Base-by-base conservation (phyloP, 768 basidiomycete genomes). In the Lenzites betulinus region DNA sequence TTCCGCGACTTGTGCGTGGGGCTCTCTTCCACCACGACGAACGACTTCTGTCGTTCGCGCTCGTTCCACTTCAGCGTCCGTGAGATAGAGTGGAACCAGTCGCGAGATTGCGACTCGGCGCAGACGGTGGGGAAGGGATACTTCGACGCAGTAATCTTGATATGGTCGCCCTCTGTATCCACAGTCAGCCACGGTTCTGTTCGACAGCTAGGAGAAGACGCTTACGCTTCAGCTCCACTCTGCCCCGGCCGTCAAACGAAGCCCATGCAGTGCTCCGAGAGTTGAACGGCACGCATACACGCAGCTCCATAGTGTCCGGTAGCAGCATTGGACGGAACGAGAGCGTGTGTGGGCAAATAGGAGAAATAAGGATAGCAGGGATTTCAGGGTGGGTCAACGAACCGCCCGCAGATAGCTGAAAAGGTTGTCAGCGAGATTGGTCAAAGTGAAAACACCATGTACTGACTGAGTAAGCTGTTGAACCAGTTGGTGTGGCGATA, bases 61-160 rank as follows among this genome's bases (percentile, higher is more conserved):
- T 99, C 96, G 76, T 99, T 99, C 97, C 97, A 98, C 73, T 98
- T 96, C 50, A 99, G 80, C 9, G 96, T 99, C 23, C 97, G 85
- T 36, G 93, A 93, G 64, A 99, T 98, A 4, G 96, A 85, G 63
- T 93, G 88, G 86, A 99, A 98, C 97, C 97, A 99, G 70, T 99
- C 97, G 2, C 92, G 93, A 20, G 95, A 97, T 71, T 97, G 95
- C 63, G 95, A 97, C 71, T 97, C 93, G 7, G 93, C 94, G 69
- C 96, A 98, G 7, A 99, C 95, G 3, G 97, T 98, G 7, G 97
- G 97, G 82, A 98, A 98, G 5, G 97, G 97, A 73, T 93, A 99
- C 71, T 89, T 93, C 1, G 95, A 97, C 0, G 97, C 96, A 1
- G 92, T 95, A 58, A 99, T 89, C 77, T 96, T 98, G 78, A 99